phyloP scores from a whole-genome alignment of 2,329 filamentous ascomycete genomes.

The Neonectria coccinea region DNA sequence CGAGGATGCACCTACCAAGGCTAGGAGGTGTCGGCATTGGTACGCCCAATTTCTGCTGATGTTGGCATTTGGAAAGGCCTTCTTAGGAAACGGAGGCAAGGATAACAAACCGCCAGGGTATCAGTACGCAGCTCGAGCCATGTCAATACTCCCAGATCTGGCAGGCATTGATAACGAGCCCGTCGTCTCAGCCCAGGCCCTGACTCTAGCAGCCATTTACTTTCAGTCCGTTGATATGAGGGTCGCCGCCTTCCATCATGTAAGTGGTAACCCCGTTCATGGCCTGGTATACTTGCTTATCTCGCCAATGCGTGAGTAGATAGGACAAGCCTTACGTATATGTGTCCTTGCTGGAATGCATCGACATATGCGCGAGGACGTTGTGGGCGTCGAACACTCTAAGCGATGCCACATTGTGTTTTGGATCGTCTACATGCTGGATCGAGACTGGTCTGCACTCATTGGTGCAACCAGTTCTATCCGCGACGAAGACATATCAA shows the following conservation, averaged over 20 bases:
- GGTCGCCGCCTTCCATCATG: constrained; percentile 53
- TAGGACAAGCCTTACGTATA: constrained; percentile 50
- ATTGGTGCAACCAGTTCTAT: constrained; percentile 46
- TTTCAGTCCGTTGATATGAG: constrained; percentile 57
- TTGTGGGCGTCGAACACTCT: constrained; percentile 40
- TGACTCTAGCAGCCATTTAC: constrained; percentile 52
- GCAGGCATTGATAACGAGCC: constrained; percentile 39
- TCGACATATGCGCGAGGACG: constrained; percentile 42
- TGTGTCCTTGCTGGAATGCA: constrained; percentile 49
- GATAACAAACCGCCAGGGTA: constrained; percentile 50
- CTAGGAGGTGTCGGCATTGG: constrained; percentile 40
- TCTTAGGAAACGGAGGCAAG: constrained; percentile 40
- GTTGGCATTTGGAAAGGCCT: constrained; percentile 50
- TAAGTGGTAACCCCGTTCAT: constrained; percentile 26
- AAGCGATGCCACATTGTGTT: constrained; percentile 46
- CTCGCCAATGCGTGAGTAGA: constrained; percentile 25
- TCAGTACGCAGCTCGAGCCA: constrained; percentile 54
- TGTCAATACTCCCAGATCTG: constrained; percentile 54
- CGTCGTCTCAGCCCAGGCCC: constrained; percentile 43
- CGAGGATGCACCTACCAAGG: constrained; percentile 37
- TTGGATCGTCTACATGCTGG: constrained; percentile 48
- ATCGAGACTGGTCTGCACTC: constrained; percentile 44
- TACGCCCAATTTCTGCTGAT: constrained; percentile 50
- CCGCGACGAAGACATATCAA: constrained; percentile 47
- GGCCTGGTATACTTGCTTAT: neutral